phyloP scores from a whole-genome alignment of 139 green algal genomes.

The Medakamo hakoo region DNA sequence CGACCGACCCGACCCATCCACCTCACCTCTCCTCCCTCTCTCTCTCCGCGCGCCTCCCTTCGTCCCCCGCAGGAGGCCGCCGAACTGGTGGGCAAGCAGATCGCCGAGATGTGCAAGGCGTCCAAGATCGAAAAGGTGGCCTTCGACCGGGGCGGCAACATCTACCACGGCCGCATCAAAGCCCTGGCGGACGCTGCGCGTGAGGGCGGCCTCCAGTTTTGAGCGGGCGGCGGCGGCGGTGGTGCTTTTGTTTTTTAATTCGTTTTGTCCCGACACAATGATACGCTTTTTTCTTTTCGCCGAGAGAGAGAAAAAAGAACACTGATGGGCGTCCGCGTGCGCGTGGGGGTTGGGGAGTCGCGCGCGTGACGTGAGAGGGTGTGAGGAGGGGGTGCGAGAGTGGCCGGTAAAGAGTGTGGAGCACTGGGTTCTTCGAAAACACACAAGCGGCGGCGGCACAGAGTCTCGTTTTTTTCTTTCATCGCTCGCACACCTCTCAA shows the following conservation, averaged over 20 bases:
- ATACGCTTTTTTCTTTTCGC: not conserved
- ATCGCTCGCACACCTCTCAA: no score
- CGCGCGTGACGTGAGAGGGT: no score
- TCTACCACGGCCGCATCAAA: constrained; percentile 88
- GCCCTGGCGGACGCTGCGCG: constrained; percentile 80
- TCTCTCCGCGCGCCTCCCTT: constrained; percentile 24
- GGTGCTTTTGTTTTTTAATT: not conserved
- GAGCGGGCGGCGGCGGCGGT: constrained; percentile 12
- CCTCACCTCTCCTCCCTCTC: not conserved
- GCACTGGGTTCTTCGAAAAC: no score
- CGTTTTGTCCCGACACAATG: not conserved
- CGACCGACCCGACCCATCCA: not conserved
- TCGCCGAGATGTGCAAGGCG: constrained; percentile 68
- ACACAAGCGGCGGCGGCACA: not conserved
- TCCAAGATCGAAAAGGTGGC: constrained; percentile 69
- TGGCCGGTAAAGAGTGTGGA: no score
- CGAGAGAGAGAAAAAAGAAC: no score
- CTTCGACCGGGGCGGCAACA: constrained; percentile 88
- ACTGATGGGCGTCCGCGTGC: no score
- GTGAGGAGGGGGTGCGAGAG: no score
- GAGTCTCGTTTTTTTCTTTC: no score
- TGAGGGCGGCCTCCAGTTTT: constrained; percentile 80
- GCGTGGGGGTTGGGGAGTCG: no score
- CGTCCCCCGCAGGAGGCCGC: no score
- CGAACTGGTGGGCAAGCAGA: constrained; percentile 65